Conservation (phyloP, 2,329 filamentous ascomycete genomes). For the Drechslera avenae region DNA sequence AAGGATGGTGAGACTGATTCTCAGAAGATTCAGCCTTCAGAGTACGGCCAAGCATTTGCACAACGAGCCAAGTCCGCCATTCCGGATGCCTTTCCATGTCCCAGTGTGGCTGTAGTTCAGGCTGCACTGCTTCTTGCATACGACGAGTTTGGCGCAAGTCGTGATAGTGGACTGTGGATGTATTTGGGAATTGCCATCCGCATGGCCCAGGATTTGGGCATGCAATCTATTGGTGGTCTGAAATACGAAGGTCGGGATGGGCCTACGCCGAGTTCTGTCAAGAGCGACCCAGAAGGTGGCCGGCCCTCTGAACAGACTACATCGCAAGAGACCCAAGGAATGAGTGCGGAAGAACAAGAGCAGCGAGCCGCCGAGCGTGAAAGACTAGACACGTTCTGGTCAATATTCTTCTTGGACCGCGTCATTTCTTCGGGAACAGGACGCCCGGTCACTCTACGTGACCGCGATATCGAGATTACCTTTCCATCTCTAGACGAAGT, state of each 20-base stretch:
- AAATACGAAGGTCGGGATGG: constrained; percentile 61
- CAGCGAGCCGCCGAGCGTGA: constrained; percentile 76
- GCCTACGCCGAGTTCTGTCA: constrained; percentile 62
- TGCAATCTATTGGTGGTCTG: constrained; percentile 81
- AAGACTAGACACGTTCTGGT: constrained; percentile 86
- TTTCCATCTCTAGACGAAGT: constrained; percentile 65
- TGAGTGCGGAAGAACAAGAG: constrained; percentile 52
- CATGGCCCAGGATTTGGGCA: constrained; percentile 77
- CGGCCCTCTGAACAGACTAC: constrained; percentile 52
- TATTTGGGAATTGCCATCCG: constrained; percentile 86
- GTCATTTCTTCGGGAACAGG: constrained; percentile 89
- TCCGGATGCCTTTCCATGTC: constrained; percentile 81
- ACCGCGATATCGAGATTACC: constrained; percentile 82
- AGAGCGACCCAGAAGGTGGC: constrained; percentile 39
- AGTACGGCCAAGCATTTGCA: constrained; percentile 78
- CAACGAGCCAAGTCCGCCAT: constrained; percentile 82
- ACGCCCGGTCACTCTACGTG: constrained; percentile 78
- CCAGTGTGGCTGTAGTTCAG: constrained; percentile 81
- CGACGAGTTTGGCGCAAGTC: constrained; percentile 84
- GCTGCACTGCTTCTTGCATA: constrained; percentile 84
- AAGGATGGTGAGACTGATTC: constrained; percentile 27
- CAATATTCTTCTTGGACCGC: constrained; percentile 84
- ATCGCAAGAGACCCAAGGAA: constrained; percentile 53
- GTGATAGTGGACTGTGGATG: constrained; percentile 93
- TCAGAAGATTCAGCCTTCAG: constrained; percentile 55